Percentiles rank a stretch among this genome's conserved stretches.
phyloP scores from a whole-genome alignment of 495 filamentous ascomycete species.

The Penicillium manginii region DNA sequence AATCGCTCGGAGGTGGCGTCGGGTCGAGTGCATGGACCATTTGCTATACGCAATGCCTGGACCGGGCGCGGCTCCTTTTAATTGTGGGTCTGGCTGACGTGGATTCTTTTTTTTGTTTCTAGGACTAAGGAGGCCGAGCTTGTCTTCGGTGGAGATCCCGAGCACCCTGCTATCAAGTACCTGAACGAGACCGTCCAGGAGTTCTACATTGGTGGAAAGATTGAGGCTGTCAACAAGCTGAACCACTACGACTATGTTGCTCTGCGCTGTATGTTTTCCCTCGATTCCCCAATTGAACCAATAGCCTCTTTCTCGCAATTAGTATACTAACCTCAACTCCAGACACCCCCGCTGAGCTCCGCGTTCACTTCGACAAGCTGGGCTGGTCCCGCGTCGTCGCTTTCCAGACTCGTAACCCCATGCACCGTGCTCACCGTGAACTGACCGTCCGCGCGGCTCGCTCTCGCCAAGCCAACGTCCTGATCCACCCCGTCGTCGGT shows the following conservation, averaged over 20 bases:
- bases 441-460: conserved; percentile 96
- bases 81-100: conserved; percentile 39
- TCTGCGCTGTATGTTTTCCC: conserved; percentile 75
- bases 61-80: conserved; percentile 21
- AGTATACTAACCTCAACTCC: conserved; percentile 1
- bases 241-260: conserved; percentile 99
- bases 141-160: conserved; percentile 92
- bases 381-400: conserved; percentile 96
- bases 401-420: conserved; percentile 98
- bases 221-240: conserved; percentile 90
- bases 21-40: background rate
- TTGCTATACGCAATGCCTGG: conserved; percentile 1
- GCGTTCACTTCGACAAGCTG: conserved; percentile 97
- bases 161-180: conserved; percentile 92
- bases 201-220: conserved; percentile 92
- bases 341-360: conserved; percentile 95
- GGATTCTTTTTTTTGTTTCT: conserved; percentile 34
- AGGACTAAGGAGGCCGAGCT: conserved; percentile 87
- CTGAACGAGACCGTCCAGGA: conserved; percentile 78
- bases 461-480: conserved; percentile 92
- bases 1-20: background rate
- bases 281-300: background rate
- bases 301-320: background rate
- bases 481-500: conserved; percentile 98
- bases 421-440: conserved; percentile 98